Evolutionary conservation across 2,329 filamentous ascomycete genomes (phyloP), one percentile per base, ranked within the genome.

Genomic region (Annulohypoxylon truncatum): DNA sequence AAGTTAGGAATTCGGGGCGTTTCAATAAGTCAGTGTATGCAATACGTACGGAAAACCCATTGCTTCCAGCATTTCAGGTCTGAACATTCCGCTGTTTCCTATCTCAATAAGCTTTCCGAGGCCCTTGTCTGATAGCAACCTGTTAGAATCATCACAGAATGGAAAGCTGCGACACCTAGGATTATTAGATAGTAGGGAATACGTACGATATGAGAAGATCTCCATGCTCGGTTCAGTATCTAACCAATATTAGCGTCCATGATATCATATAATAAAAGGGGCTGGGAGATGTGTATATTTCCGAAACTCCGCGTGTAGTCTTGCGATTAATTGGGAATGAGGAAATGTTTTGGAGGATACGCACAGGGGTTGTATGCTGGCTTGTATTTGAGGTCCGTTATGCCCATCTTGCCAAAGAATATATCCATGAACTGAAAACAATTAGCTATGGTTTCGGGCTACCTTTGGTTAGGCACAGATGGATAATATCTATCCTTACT

Each of bases 71-170:
- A 98, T 97, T 82, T 99, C 96, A 1, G 96, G 94, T 71, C 96
- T 87, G 89, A 99, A 99, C 94, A 99, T 98, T 69, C 96, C 96
- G 74, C 91, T 95, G 83, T 99, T 98, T 65, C 96, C 96, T 77
- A 98, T 98, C 83, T 98, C 96, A 24, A 98, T 93, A 82, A 96
- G 91, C 84, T 97, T 97, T 75, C 88, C 88, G 52, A 97, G 83
- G 2, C 94, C 95, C 75, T 69, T 66, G 35, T 69, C 66, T 69
- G 10, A 22, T 6, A 22, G 20, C 26, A 24, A 18, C 8, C 4
- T 4, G 26, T 69, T 58, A 64, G 64, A 29, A 56, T 46, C 2
- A 10, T 18, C 24, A 10, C 20, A 3, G 13, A 40, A 38, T 26
- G 1, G n/a, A 22, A 20, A n/a, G 4, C 29, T 6, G 8, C 15